Percentiles rank a stretch among this genome's conserved stretches.
Conservation (phyloP, 176 grass and related monocot genomes). For the Alloteropsis semialata region DNA sequence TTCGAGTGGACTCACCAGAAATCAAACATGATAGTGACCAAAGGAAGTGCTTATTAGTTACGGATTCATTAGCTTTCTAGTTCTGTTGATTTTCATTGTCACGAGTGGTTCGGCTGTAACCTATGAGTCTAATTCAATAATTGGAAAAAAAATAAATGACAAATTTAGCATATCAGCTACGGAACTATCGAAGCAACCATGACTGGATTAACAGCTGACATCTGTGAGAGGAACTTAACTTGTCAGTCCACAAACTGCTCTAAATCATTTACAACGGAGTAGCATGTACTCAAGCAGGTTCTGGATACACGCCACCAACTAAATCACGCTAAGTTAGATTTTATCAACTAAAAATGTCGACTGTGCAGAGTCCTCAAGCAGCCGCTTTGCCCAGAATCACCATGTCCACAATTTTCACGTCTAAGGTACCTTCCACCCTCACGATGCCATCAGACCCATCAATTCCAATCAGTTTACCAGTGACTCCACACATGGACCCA, state of each 20-base stretch:
- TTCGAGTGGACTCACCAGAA: background rate
- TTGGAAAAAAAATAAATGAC: background rate
- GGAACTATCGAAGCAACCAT: too few species aligned
- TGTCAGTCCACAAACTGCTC: background rate
- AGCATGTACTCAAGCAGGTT: background rate
- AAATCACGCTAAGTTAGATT: background rate
- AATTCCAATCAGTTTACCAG: slow-evolving; percentile 62
- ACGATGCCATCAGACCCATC: slow-evolving; percentile 76
- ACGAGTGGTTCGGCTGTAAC: background rate
- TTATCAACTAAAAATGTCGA: background rate
- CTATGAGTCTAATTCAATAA: background rate
- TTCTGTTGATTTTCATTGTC: background rate
- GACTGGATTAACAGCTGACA: too few species aligned
- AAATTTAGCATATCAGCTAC: background rate
- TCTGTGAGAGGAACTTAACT: too few species aligned
- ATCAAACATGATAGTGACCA: background rate
- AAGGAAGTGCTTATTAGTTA: too few species aligned
- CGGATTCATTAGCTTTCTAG: background rate
- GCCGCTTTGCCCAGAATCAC: slow-evolving; percentile 66
- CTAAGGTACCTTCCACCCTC: slow-evolving; percentile 49
- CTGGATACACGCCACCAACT: too few species aligned
- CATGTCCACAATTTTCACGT: slow-evolving; percentile 76
- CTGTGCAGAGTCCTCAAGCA: slow-evolving; percentile 4
- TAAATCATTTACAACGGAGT: background rate
- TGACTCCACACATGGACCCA: slow-evolving; percentile 41